Base-by-base conservation (phyloP, 306 rosid species). In the Coriaria nepalensis region DNA sequence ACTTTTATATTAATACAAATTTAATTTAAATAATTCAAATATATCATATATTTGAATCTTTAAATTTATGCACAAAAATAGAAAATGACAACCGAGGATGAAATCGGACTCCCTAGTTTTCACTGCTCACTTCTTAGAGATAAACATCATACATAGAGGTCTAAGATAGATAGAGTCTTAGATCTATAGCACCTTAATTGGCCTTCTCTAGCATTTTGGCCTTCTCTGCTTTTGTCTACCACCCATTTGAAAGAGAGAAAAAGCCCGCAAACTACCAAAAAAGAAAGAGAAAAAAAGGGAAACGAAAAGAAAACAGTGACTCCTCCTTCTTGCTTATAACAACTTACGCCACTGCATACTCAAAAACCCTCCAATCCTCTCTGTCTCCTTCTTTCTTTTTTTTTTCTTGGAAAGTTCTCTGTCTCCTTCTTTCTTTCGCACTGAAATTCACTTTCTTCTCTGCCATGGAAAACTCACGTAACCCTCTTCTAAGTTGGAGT, bases 381-480 rank as follows among this genome's bases (percentile, higher is more conserved):
- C 65, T 56, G 4, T 13, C 52, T 55, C 13, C 50, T 44, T 45
- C 33, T 49, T 50, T 37, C 9, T 44, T 49, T n/a, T n/a, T n/a
- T n/a, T n/a, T n/a, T n/a, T n/a, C n/a, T n/a, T n/a, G n/a, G n/a
- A n/a, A n/a, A n/a, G 11, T 1, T 42, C 55, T 20, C 48, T 12
- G 64, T 41, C 33, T 8, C 29, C n/a, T n/a, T n/a, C n/a, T 20
- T 20, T 54, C 29, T 32, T 36, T 45, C 51, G 43, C 35, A 35
- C 59, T 13, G 34, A 43, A 15, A 45, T 33, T 29, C 38, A 10
- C 7, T 8, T 7, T 9, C 36, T 11, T 59, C 66, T 15, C 40
- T 43, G 44, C 13, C 60, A 86, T 86, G 95, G 93, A 86, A 40
- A 73, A 45, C 64, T 83, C 79, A 20, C 68, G 75, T 10, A 63